Conservation (phyloP, 345 rosid genomes). For the Hibiscus syriacus region DNA sequence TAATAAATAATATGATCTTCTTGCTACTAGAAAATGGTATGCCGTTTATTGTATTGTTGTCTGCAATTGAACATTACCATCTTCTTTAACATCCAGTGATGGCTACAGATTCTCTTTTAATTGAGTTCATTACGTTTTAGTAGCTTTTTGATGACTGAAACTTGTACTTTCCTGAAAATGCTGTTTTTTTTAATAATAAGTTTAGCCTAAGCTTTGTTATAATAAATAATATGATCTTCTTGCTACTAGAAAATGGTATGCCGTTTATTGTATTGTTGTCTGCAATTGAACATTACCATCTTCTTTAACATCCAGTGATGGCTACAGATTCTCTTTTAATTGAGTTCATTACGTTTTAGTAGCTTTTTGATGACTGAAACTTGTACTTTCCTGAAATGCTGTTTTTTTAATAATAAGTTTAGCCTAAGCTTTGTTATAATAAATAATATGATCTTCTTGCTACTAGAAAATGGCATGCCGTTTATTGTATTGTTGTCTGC, state of each 20-base stretch:
- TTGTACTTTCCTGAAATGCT: neutral
- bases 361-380: neutral
- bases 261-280: neutral
- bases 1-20: neutral
- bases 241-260: neutral
- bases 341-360: neutral
- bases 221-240: neutral
- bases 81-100: conserved; percentile 4
- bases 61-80: neutral
- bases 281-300: neutral
- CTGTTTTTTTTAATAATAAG: neutral
- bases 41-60: neutral
- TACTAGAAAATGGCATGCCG: neutral
- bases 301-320: conserved; percentile 3
- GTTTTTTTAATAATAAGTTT: neutral
- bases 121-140: neutral
- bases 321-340: neutral
- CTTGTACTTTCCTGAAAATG: neutral
- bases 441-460: neutral
- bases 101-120: neutral
- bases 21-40: neutral
- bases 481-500: neutral
- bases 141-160: neutral
- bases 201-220: too few species aligned
- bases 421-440: too few species aligned